Base-by-base conservation (phyloP, 2,329 filamentous ascomycete species). In the Monilinia fructicola region DNA sequence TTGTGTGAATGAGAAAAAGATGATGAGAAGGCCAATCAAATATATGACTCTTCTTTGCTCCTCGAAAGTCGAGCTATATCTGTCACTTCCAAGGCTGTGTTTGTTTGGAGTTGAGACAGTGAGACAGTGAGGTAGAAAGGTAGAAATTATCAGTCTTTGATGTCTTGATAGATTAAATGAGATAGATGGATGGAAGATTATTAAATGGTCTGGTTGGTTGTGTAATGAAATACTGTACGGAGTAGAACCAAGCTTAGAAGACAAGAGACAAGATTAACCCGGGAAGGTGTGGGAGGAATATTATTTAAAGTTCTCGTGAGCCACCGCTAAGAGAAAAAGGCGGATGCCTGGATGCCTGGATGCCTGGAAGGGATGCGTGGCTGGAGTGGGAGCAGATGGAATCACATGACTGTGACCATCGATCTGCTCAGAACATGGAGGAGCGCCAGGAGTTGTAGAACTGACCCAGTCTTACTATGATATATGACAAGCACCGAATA, bases 1-100 rank as follows among this genome's bases (percentile, higher is more conserved):
- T 77, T 46, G 42, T 11, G 12, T n/a, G 40, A 53, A 38, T 52
- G 59, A 65, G 54, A 56, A 59, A 59, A 40, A 40, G 63, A 60
- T 60, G 31, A 58, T 35, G 64, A 52, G 18, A 23, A 60, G 23
- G n/a, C 35, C 31, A 6, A 35, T 35, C 31, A 35, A 35, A 61
- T 60, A 35, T 50, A 53, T 23, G 44, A 31, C 16, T 28, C 10
- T 64, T 52, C 54, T 53, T 26, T 31, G 9, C 35, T 59, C 52
- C 42, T 65, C 62, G n/a, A 65, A 26, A 50, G 28, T 31, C 40
- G 58, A 26, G 28, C 44, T 28, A 50, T 50, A 38, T 48, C 40
- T 16, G 28, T 26, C 35, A 26, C 38, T 18, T 28, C 48, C n/a
- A n/a, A n/a, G n/a, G n/a, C n/a, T n/a, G n/a, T n/a, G n/a, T n/a